Evolutionary conservation across 2,329 filamentous ascomycete species (phyloP).

Genomic region (Sporothrix schenckii): DNA sequence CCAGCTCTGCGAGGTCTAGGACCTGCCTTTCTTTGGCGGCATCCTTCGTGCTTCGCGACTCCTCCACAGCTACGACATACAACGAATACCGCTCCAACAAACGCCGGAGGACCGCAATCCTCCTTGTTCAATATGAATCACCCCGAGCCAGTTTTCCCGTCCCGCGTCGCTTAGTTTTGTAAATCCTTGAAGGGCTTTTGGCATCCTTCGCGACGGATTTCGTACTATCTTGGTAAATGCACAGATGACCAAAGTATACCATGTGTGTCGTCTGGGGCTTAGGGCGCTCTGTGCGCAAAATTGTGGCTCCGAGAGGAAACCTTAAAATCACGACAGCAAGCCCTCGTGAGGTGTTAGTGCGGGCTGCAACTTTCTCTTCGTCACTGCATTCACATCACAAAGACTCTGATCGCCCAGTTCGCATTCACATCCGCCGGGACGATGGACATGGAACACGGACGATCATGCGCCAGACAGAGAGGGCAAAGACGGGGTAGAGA

Average conservation of each 20-base stretch:
- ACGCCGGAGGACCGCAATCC: too few relatives aligned
- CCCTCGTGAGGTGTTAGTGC: too few relatives aligned
- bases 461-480: background rate
- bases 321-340: background rate
- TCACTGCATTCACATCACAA: background rate
- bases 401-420: background rate
- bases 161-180: slow-evolving; percentile 3
- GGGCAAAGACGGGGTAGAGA: background rate
- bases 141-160: slow-evolving; percentile 12
- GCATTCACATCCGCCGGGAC: slow-evolving; percentile 14
- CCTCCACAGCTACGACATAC: too few relatives aligned
- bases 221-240: too few relatives aligned
- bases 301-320: background rate
- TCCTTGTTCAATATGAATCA: slow-evolving; percentile 16
- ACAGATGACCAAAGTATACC: background rate
- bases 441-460: slow-evolving; percentile 6
- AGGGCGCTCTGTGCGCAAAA: background rate
- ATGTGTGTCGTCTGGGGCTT: background rate
- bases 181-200: too few relatives aligned
- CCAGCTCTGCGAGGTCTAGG: slow-evolving; percentile 10
- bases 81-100: too few relatives aligned
- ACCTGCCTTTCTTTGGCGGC: background rate
- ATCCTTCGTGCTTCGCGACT: too few relatives aligned
- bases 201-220: too few relatives aligned
- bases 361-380: background rate